Evolutionary conservation across 108 stramenopile genomes (phyloP), one percentile per base, ranked within the genome.

Genomic region (Chaetoceros tenuissimus): DNA sequence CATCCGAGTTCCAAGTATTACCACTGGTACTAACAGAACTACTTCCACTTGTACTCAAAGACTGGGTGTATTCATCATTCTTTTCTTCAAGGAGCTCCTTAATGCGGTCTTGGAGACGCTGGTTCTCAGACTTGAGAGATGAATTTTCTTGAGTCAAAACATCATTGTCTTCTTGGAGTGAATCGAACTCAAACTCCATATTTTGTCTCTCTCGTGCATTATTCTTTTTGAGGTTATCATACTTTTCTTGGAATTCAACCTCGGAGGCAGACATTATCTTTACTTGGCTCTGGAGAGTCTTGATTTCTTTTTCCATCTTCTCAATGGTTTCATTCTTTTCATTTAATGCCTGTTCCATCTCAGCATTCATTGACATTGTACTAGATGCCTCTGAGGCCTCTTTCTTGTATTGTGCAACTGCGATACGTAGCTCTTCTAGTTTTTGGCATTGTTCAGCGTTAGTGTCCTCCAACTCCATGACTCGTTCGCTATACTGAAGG

Each of bases 91-190:
- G 48, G 13, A 5, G 5, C 19, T 49, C n/a, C n/a, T n/a, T n/a
- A 7, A 49, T 23, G 22, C 7, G 18, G 7, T n/a, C n/a, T n/a
- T 49, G 5, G 48, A 49, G 48, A 7, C 23, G 5, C 19, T 49
- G 5, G 27, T 54, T 54, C 10, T 22, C 19, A 30, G 18, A 20
- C 25, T 54, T 5, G 17, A 54, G 25, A 17, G 3, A 26, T 17
- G 5, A 3, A 3, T 26, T 29, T 54, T 17, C 8, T 5, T 54
- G 8, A 54, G 26, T 54, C 18, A 54, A 29, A 18, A 31, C 29
- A 54, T 54, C 53, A 29, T 54, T 20, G 17, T 54, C 53, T 8
- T 22, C 53, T 17, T 17, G 21, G 24, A 54, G 19, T 19, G 53
- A 10, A 18, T 54, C 53, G 3, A 30, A 18, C 29, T 54, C 19